phyloP scores from a whole-genome alignment of 805 yeast genomes.

The Candida ascalaphidarum region DNA sequence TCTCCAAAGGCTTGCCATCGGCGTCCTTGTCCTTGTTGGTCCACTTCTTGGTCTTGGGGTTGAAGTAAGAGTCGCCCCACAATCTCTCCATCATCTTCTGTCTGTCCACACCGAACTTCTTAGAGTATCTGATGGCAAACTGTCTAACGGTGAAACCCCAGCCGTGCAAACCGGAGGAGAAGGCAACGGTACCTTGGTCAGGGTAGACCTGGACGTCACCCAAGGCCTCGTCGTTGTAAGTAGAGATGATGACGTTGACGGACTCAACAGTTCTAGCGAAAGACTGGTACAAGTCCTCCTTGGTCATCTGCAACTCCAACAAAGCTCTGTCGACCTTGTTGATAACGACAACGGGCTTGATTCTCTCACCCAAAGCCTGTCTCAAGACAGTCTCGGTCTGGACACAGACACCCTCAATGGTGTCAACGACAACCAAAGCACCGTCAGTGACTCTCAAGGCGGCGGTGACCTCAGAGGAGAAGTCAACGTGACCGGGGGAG shows the following conservation, averaged over 20 bases:
- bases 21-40: constrained; percentile 93
- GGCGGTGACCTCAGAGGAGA: constrained; percentile 99
- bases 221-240: constrained; percentile 80
- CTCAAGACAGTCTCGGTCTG: constrained; percentile 99
- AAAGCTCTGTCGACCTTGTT: constrained; percentile 99
- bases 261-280: constrained; percentile 99
- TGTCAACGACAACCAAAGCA: constrained; percentile 98
- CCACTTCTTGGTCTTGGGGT: constrained; percentile 99
- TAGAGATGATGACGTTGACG: constrained; percentile 95
- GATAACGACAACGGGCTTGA: constrained; percentile 96
- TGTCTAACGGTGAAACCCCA: constrained; percentile 99
- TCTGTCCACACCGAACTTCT: constrained; percentile 99
- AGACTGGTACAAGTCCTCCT: constrained; percentile 98
- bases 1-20: constrained; percentile 89
- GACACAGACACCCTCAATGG: constrained; percentile 99
- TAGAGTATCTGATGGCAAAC: constrained; percentile 95
- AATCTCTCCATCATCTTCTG: constrained; percentile 97
- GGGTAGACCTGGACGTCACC: constrained; percentile 99
- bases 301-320: constrained; percentile 96
- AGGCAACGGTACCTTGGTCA: constrained; percentile 97
- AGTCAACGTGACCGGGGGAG: constrained; percentile 99
- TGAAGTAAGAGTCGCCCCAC: constrained; percentile 99
- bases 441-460: constrained; percentile 99
- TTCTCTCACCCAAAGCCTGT: constrained; percentile 98
- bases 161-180: constrained; percentile 99